Percentiles rank a stretch among this genome's conserved stretches.
These are phyloP conservation scores for Neolentinus lepideus DNA, from an alignment of 1,284 basidiomycete genomes.

Conservation along the genomic window DNA sequence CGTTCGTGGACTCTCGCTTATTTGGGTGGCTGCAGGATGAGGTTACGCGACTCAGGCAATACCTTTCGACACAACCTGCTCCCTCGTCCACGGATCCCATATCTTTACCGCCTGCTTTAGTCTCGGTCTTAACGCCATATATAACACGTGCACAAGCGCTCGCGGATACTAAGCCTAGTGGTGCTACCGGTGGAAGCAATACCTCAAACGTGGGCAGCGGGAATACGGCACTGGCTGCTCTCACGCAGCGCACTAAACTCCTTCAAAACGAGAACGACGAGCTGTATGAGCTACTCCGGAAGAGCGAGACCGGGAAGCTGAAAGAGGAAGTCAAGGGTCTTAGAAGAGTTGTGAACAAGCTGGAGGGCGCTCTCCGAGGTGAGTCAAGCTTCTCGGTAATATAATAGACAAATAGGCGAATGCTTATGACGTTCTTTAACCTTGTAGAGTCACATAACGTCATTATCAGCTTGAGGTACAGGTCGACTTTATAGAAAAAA, in stretches of 20 bases:
- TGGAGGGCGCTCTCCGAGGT: slow-evolving; percentile 73
- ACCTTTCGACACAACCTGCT: slow-evolving; percentile 49
- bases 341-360: slow-evolving; percentile 52
- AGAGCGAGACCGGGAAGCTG: slow-evolving; percentile 62
- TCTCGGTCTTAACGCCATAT: slow-evolving; percentile 61
- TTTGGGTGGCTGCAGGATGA: slow-evolving; percentile 47
- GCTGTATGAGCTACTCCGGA: slow-evolving; percentile 62
- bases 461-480: slow-evolving; percentile 65
- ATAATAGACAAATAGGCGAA: slow-evolving; percentile 2
- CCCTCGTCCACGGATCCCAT: slow-evolving; percentile 52
- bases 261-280: slow-evolving; percentile 82
- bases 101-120: slow-evolving; percentile 58
- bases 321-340: slow-evolving; percentile 74
- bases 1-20: not conserved
- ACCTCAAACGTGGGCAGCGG: not conserved
- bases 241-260: slow-evolving; percentile 60
- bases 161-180: slow-evolving; percentile 19
- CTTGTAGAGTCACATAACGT: slow-evolving; percentile 63
- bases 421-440: slow-evolving; percentile 6
- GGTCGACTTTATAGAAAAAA: slow-evolving; percentile 12
- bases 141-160: slow-evolving; percentile 31
- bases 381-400: slow-evolving; percentile 15
- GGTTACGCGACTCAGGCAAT: slow-evolving; percentile 55
- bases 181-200: not conserved
- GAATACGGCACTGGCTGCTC: slow-evolving; percentile 45